A percentile compares a stretch with the other conserved stretches of the same genome.
These are phyloP conservation scores for Porcisia deanei DNA, from an alignment of 208 protist genomes.

Conservation along the genomic window DNA sequence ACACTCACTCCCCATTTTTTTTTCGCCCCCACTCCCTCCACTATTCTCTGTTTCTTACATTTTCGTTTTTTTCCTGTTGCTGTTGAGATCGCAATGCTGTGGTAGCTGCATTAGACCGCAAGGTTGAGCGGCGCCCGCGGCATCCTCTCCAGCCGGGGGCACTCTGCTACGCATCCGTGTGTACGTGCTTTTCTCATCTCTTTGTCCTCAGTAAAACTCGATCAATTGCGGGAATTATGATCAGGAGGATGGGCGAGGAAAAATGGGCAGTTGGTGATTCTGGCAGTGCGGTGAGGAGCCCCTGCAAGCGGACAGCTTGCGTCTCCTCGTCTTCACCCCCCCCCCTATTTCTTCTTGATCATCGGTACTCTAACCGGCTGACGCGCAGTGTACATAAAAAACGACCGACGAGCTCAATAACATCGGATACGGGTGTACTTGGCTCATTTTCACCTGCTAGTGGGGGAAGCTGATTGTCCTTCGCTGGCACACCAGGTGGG, in stretches of 20 bases:
- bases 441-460: background rate
- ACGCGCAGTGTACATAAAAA: too few relatives aligned
- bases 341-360: background rate
- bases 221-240: background rate
- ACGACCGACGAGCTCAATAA: too few relatives aligned
- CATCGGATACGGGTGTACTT: background rate
- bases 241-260: background rate
- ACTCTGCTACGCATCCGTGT: background rate
- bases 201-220: background rate
- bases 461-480: background rate
- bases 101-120: background rate
- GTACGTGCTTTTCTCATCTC: background rate
- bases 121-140: background rate
- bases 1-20: background rate
- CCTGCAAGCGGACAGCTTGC: too few relatives aligned
- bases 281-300: background rate
- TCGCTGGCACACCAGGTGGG: background rate
- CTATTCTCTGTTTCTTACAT: background rate
- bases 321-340: background rate
- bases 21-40: background rate
- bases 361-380: too few relatives aligned
- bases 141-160: background rate
- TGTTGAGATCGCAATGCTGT: background rate
- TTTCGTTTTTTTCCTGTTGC: background rate
- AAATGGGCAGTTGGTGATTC: background rate